Conservation (phyloP, 495 filamentous ascomycete species). For the Aspergillus ostianus region DNA sequence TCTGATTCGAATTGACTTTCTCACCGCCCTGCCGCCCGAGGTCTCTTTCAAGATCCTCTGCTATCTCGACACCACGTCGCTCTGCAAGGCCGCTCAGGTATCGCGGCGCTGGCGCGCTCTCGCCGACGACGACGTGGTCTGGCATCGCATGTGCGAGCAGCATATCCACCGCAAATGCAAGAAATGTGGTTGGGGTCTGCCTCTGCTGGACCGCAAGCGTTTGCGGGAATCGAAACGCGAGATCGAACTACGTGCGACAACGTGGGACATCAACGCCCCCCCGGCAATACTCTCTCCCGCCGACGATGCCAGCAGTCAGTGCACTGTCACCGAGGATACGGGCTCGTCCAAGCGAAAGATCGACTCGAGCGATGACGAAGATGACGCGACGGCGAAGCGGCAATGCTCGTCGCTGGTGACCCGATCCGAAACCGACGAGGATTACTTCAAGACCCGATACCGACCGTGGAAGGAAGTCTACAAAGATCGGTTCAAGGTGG, state of each 20-base stretch:
- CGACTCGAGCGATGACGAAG: conserved; percentile 27
- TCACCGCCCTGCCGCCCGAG: conserved; percentile 83
- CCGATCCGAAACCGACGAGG: conserved; percentile 30
- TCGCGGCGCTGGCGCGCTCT: conserved; percentile 81
- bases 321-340: conserved; percentile 21
- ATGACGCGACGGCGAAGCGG: conserved; percentile 34
- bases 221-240: conserved; percentile 84
- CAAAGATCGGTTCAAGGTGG: conserved; percentile 83
- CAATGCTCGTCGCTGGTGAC: conserved; percentile 34
- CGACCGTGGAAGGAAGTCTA: conserved; percentile 93
- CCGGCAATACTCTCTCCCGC: conserved; percentile 23
- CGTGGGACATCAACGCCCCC: conserved; percentile 37
- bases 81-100: conserved; percentile 96
- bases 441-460: conserved; percentile 50
- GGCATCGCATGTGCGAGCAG: conserved; percentile 99
- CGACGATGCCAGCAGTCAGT: conserved; percentile 16
- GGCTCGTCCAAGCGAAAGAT: conserved; percentile 40
- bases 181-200: conserved; percentile 95
- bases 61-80: conserved; percentile 89
- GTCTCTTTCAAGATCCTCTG: conserved; percentile 90
- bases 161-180: conserved; percentile 96
- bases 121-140: conserved; percentile 95
- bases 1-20: conserved; percentile 92
- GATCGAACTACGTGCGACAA: conserved; percentile 68
- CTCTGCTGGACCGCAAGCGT: conserved; percentile 82